These are phyloP conservation scores for Blastobotrys buckinghamii DNA, from an alignment of 1,139 yeast genomes.

Conservation along the genomic window DNA sequence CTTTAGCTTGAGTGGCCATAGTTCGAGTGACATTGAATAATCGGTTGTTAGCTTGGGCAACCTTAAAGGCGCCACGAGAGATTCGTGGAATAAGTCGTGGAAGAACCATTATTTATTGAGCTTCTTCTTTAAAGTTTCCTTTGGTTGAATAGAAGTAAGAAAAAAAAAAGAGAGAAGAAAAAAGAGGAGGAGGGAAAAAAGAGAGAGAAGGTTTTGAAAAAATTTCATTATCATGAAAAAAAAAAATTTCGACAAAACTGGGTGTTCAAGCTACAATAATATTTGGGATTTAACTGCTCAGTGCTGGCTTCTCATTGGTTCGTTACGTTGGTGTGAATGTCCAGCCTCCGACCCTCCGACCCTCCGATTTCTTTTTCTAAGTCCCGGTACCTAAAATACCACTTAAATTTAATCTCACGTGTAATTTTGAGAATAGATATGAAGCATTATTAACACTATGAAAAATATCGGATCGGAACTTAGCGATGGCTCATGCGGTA, in stretches of 20 bases:
- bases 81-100: conserved; percentile 91
- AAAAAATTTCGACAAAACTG: background rate
- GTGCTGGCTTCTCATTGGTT: conserved; percentile 5
- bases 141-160: background rate
- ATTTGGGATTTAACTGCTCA: too few species aligned
- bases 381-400: too few species aligned
- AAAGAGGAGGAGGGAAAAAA: conserved; percentile 4
- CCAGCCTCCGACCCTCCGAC: too few species aligned
- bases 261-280: too few species aligned
- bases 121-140: conserved; percentile 5
- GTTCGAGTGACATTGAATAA: conserved; percentile 56
- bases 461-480: background rate
- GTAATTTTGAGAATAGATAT: too few species aligned
- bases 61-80: conserved; percentile 85
- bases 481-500: too few species aligned
- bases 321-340: too few species aligned
- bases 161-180: background rate
- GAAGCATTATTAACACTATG: too few species aligned
- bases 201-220: too few species aligned
- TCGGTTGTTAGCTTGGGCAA: conserved; percentile 71
- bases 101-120: conserved; percentile 37
- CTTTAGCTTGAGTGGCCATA: conserved; percentile 75
- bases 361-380: too few species aligned
- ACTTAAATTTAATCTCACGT: too few species aligned
- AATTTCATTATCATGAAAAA: background rate